phyloP scores from a whole-genome alignment of 805 yeast genomes.

The Lipomyces starkeyi region DNA sequence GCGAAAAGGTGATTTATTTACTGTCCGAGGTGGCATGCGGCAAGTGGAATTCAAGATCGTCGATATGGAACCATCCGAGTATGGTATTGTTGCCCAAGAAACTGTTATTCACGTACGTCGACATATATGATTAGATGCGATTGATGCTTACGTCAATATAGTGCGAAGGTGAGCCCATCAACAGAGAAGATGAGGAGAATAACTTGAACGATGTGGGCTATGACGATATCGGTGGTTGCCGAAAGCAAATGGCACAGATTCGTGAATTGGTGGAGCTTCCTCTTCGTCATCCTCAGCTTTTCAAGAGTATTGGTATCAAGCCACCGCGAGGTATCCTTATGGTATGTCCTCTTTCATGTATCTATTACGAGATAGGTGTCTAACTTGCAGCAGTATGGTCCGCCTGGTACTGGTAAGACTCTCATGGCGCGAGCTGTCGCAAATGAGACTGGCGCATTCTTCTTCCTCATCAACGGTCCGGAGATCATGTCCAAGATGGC shows the following conservation, averaged over 20 bases:
- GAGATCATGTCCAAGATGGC: constrained; percentile 99
- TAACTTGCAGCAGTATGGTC: constrained; percentile 64
- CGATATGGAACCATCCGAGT: constrained; percentile 96
- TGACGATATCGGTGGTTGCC: constrained; percentile 98
- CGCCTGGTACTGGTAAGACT: constrained; percentile 99
- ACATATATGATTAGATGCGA: not conserved
- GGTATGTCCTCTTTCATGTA: constrained; percentile 43
- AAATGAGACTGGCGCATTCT: constrained; percentile 98
- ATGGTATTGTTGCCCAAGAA: constrained; percentile 97
- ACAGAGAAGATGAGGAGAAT: constrained; percentile 97
- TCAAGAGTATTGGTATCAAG: constrained; percentile 97
- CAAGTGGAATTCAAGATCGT: constrained; percentile 98
- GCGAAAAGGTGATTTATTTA: constrained; percentile 94
- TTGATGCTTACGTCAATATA: not conserved
- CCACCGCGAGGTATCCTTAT: constrained; percentile 98
- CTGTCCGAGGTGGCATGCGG: constrained; percentile 99
- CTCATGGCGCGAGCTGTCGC: constrained; percentile 99
- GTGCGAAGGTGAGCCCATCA: constrained; percentile 98
- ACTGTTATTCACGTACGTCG: constrained; percentile 75
- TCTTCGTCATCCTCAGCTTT: constrained; percentile 95
- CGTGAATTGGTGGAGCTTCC: constrained; percentile 98
- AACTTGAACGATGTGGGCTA: constrained; percentile 96
- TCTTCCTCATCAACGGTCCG: constrained; percentile 97
- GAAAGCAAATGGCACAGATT: constrained; percentile 99
- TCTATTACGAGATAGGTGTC: constrained; percentile 37